phyloP scores from a whole-genome alignment of 2,329 filamentous ascomycete genomes.

The Botrytis galanthina region DNA sequence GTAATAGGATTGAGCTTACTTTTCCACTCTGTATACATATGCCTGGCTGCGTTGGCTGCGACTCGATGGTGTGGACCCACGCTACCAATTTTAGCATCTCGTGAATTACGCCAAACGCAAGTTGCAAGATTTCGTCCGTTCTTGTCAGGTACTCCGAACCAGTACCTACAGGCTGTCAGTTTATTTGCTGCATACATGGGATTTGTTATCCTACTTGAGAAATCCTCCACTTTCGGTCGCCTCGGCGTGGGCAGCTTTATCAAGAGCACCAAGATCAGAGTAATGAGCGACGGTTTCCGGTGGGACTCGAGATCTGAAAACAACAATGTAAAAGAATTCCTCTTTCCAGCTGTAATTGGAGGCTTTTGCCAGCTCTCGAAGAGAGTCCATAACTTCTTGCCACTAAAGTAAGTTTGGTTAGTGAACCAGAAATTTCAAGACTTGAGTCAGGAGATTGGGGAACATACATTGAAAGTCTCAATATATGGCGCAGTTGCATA shows the following conservation, averaged over 20 bases:
- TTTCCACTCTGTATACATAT: constrained; percentile 63
- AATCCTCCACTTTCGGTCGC: constrained; percentile 77
- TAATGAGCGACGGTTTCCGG: constrained; percentile 57
- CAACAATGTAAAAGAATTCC: constrained; percentile 76
- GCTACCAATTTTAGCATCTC: constrained; percentile 59
- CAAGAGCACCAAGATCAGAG: constrained; percentile 66
- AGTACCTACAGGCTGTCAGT: constrained; percentile 57
- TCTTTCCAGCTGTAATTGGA: constrained; percentile 56
- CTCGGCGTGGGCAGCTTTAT: constrained; percentile 76
- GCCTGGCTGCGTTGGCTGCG: constrained; percentile 64
- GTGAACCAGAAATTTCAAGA: background rate
- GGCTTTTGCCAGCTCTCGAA: constrained; percentile 51
- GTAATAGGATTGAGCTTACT: constrained; percentile 36
- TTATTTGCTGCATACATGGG: background rate
- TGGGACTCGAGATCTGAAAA: constrained; percentile 74
- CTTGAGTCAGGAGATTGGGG: background rate
- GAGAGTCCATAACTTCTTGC: constrained; percentile 56
- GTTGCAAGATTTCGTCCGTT: constrained; percentile 79
- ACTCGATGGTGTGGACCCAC: constrained; percentile 59
- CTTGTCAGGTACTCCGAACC: constrained; percentile 75
- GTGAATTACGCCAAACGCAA: constrained; percentile 62
- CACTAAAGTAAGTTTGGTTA: constrained; percentile 44
- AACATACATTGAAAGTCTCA: constrained; percentile 64
- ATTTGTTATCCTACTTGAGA: constrained; percentile 57
- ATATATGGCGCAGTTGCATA: constrained; percentile 76